A percentile compares a stretch with the other conserved stretches of the same genome.
Evolutionary conservation across 352 stramenopile species (phyloP).

Genomic region (Pythium folliculosum): DNA sequence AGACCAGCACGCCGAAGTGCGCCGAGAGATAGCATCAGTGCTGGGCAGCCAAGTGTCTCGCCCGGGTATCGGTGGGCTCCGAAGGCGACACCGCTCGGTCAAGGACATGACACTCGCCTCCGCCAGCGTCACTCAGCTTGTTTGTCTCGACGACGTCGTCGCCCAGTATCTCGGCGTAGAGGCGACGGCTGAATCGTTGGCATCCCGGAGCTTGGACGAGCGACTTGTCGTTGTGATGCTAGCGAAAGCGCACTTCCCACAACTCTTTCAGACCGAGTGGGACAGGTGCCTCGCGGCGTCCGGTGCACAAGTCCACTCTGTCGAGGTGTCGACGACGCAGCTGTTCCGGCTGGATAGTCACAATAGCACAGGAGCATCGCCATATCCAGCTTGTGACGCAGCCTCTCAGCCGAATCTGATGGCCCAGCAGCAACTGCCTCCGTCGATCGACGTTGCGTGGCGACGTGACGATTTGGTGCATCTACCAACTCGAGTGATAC

Average conservation of each 20-base stretch:
- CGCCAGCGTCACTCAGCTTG: background rate
- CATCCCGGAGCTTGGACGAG: conserved; percentile 10
- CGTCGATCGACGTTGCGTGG: conserved; percentile 26
- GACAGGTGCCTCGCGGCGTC: background rate
- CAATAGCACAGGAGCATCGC: background rate
- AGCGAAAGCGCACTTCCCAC: conserved; percentile 41
- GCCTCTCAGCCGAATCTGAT: background rate
- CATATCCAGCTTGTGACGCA: background rate
- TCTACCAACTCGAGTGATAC: conserved; percentile 21
- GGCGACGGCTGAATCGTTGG: background rate
- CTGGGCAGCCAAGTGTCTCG: background rate
- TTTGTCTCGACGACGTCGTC: conserved; percentile 8
- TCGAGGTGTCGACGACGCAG: conserved; percentile 8
- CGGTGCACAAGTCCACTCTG: background rate
- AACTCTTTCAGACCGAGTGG: conserved; percentile 28
- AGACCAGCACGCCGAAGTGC: conserved; percentile 25
- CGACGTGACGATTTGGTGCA: conserved; percentile 30
- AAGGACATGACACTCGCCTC: conserved; percentile 14
- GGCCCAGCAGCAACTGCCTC: conserved; percentile 10
- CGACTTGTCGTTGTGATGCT: conserved; percentile 35
- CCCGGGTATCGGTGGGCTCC: background rate
- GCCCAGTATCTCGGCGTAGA: background rate
- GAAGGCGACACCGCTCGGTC: conserved; percentile 13
- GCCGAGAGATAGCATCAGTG: conserved; percentile 10
- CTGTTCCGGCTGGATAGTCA: background rate